Base-by-base conservation (phyloP, 1,139 yeast genomes). In the Pichia norvegensis region DNA sequence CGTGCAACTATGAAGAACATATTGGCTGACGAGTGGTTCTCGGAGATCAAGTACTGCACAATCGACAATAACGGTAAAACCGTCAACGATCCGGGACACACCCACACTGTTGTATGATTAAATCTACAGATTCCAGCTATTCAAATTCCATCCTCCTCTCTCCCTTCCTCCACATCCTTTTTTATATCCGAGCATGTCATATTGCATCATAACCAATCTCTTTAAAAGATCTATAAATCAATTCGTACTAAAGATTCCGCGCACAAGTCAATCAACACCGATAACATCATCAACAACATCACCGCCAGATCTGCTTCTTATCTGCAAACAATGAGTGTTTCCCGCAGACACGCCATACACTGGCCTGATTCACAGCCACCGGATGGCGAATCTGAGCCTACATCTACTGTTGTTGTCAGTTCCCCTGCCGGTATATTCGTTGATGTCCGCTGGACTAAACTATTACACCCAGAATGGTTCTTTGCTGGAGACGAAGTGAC, bases 1-100 rank as follows among this genome's bases (percentile, higher is more conserved):
- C 76, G 98, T 50, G 94, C 95, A 1, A 75, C 87, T 0, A 67
- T 92, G 64, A 77, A 78, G 29, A 95, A 87, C 33, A 77, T 92
- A 19, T 67, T 80, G 55, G 68, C 68, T 21, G 96, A 92, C 61
- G 82, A 76, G 40, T 92, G 97, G 97, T 79, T 88, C 52, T 64
- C 67, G 44, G 74, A 73, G 20, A 82, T 90, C 50, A 68, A 68
- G 29, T 62, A 60, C 48, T 74, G 79, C 57, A 72, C 77, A 5
- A 56, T 70, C 43, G 74, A 70, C 49, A 62, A 59, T 17, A 66
- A 66, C 43, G 79, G 77, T 14, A 58, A 62, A 36, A 60, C 73
- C 8, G 52, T 75, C 29, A 66, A 68, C 55, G 75, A 76, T 16
- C 68, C 72, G 9, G 71, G 75, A 35, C 86, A 80, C 60, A 67